A percentile compares a stretch with the other conserved stretches of the same genome.
Evolutionary conservation across 129 eudicot genomes (phyloP).

Genomic region (Centrapalus pauciflorus): DNA sequence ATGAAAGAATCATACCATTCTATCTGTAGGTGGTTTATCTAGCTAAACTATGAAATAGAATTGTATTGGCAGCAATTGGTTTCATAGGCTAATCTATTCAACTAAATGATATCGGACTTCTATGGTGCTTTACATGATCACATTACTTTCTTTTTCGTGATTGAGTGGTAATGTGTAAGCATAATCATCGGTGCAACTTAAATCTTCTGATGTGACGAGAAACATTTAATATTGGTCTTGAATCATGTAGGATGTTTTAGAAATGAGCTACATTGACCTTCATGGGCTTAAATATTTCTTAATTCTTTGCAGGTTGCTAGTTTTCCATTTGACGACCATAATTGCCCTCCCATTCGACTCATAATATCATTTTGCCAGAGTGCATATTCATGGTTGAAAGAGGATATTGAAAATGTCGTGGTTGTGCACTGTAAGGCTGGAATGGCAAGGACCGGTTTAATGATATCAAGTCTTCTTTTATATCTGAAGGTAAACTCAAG

Average conservation of each 20-base stretch:
- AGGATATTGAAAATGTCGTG: slow-evolving; percentile 95
- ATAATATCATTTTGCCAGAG: slow-evolving; percentile 87
- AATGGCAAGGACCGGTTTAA: slow-evolving; percentile 97
- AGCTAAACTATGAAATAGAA: not conserved
- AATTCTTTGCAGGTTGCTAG: slow-evolving; percentile 70
- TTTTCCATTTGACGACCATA: slow-evolving; percentile 96
- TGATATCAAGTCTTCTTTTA: slow-evolving; percentile 93
- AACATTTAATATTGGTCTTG: not conserved
- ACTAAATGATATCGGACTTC: not conserved
- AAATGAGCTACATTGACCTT: not conserved
- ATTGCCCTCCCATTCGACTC: slow-evolving; percentile 93
- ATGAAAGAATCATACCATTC: not conserved
- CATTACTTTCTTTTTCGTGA: not conserved
- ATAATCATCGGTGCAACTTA: not conserved
- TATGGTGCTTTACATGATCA: not conserved
- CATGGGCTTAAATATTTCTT: not conserved
- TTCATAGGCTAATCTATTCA: not conserved
- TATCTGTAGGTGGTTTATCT: slow-evolving; percentile 6
- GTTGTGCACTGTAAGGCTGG: slow-evolving; percentile 99
- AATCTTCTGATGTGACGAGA: not conserved
- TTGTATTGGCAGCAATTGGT: not conserved
- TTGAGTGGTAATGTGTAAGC: not conserved
- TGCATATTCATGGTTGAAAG: slow-evolving; percentile 97
- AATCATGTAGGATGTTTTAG: not conserved
- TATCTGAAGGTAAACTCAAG: slow-evolving; percentile 60